Evolutionary conservation across 169 alveolate species (phyloP).

Genomic region (Plasmodium adleri): DNA sequence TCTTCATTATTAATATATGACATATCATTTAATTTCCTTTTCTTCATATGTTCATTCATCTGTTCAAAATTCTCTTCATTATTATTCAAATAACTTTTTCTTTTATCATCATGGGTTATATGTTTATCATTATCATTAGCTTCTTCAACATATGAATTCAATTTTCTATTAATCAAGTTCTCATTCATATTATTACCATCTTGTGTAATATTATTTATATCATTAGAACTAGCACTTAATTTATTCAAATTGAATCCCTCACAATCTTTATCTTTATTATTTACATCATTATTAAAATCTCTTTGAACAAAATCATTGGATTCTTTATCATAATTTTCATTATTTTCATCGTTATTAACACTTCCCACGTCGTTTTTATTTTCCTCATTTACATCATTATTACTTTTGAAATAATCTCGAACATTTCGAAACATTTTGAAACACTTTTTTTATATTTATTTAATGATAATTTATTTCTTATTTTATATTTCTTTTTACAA

Average conservation of each 20-base stretch:
- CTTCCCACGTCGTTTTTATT: constrained; percentile 25
- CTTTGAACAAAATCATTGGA: background rate
- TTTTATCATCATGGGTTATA: background rate
- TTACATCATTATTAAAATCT: constrained; percentile 10
- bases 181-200: background rate
- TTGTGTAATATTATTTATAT: background rate
- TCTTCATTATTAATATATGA: background rate
- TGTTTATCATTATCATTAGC: constrained; percentile 1
- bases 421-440: constrained; percentile 53
- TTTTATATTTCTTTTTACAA: too few relatives aligned
- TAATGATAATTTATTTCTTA: too few relatives aligned
- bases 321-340: background rate
- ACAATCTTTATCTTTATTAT: constrained; percentile 2
- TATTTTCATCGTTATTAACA: background rate
- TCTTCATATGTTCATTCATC: background rate
- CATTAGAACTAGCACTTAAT: constrained; percentile 4
- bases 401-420: constrained; percentile 58
- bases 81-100: background rate
- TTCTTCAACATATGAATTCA: constrained; percentile 2
- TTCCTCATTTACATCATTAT: constrained; percentile 76
- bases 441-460: too few relatives aligned
- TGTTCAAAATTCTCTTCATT: background rate
- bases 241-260: constrained; percentile 6
- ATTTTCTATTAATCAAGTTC: background rate
- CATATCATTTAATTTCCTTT: background rate